Evolutionary conservation across 2,329 filamentous ascomycete genomes (phyloP), one percentile per base, ranked within the genome.

Genomic region (Colletotrichum horii): DNA sequence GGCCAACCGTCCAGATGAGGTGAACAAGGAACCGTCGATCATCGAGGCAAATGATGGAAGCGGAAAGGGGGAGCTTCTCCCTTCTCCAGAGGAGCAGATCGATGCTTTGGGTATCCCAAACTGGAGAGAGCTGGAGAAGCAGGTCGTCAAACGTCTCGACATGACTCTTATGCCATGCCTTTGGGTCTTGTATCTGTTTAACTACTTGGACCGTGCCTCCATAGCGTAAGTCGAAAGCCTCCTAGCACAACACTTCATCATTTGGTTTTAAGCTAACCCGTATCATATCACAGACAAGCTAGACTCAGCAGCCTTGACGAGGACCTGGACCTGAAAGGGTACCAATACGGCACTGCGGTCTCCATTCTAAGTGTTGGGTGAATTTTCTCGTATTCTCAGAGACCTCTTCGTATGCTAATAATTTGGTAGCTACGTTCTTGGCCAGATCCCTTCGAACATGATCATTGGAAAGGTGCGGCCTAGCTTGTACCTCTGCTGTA

Each of bases 351-450:
- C 15, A 76, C 78, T 11, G 80, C 80, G 1, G 79, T 82, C 0
- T 76, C 71, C 16, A 81, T 81, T 22, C 64, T 82, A 9, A 81
- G 78, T 32, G 77, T 80, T 2, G 80, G 80, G 73, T 77, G n/a
- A 15, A 60, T 71, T 26, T 22, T 5, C 14, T n/a, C 4, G 5
- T 2, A 4, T 4, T 4, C 16, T 3, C 1, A 7, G 1, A 36
- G 9, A 2, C 1, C 8, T 1, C 8, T 1, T 1, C 2, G 0
- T 19, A 6, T 8, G 12, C 6, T 52, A 24, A 66, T 14, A 8
- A 11, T 4, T 7, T 6, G 8, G 14, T 3, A 77, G 74, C 4
- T 77, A 77, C 1, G 71, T 79, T 19, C 68, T 77, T 3, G 78
- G 77, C 24, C 76, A 79, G 8, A 75, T 79, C 5, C 76, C 78